Evolutionary conservation across 2,329 filamentous ascomycete genomes (phyloP), one percentile per base, ranked within the genome.

Genomic region (Talaromyces sp.): DNA sequence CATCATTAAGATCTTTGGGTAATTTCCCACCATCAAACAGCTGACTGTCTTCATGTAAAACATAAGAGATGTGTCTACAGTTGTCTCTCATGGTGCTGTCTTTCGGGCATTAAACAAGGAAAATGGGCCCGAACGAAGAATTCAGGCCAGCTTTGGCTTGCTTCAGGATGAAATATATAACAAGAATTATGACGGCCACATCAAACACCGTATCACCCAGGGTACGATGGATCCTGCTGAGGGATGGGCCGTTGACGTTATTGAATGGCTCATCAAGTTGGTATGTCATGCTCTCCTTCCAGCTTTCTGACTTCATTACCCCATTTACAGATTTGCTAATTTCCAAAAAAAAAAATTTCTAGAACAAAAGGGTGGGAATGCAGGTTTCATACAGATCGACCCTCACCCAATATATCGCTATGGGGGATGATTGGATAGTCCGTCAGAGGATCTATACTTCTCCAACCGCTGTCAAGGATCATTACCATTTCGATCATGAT

Each of bases 61-160:
- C n/a, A 61, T 35, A 61, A 61, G 59, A 31, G 59, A 61, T 25
- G 15, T 52, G 33, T 33, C 22, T 2, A 37, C 33, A 37, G 9
- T 33, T 22, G 59, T 61, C 31, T 61, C 59, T 11, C 59, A 61
- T 35, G 59, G 59, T 27, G 59, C 59, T 7, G 59, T 61, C 1
- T 61, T 61, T 41, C 59, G 59, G 41, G 59, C 45, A 15, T 13
- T 61, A 2, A 61, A 61, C 33, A 61, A 61, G 25, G 35, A 50
- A 7, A 4, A 49, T n/a, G 59, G 59, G 1, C 59, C 59, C 1
- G 7, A 33, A 35, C 31, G 59, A n/a, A 27, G 19, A 31, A 22
- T 52, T 9, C 10, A 27, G 35, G 43, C 59, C 9, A 61, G 45
- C 59, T 39, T 49, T 7, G 59, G 59, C 3, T 15, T 61, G 35